Percentiles rank a stretch among this genome's conserved stretches.
These are phyloP conservation scores for Echium plantagineum DNA, from an alignment of 257 asterid species.

Conservation along the genomic window DNA sequence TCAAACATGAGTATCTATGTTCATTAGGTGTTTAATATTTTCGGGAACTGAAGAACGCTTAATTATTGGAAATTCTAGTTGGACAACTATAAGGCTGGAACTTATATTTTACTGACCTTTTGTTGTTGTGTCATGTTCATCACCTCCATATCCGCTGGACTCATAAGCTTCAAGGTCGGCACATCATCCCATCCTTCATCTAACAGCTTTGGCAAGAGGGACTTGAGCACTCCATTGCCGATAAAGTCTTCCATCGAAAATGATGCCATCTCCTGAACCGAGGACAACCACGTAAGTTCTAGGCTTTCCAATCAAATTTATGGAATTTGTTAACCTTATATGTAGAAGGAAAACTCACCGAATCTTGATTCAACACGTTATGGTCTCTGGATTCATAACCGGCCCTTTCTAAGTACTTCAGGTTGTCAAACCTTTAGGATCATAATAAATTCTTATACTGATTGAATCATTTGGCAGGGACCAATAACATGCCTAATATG, in stretches of 20 bases:
- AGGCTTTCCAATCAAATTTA: neutral
- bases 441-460: neutral
- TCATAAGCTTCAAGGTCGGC: constrained; percentile 73
- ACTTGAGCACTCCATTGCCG: constrained; percentile 59
- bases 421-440: too few relatives aligned
- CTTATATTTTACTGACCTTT: neutral
- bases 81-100: neutral
- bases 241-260: constrained; percentile 65
- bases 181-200: constrained; percentile 91
- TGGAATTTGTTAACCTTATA: neutral
- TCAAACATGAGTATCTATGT: neutral
- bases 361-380: neutral
- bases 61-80: neutral
- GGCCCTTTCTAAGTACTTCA: too few relatives aligned
- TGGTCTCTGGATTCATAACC: too few relatives aligned
- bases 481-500: neutral
- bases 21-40: neutral
- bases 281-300: neutral
- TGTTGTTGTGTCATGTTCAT: constrained; percentile 40
- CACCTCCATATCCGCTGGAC: constrained; percentile 51
- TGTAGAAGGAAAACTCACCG: neutral
- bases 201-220: constrained; percentile 42
- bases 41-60: neutral
- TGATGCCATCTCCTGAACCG: constrained; percentile 45
- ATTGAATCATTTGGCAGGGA: neutral